Conservation (phyloP, 1,284 basidiomycete genomes). For the Ceratobasidium sp. region DNA sequence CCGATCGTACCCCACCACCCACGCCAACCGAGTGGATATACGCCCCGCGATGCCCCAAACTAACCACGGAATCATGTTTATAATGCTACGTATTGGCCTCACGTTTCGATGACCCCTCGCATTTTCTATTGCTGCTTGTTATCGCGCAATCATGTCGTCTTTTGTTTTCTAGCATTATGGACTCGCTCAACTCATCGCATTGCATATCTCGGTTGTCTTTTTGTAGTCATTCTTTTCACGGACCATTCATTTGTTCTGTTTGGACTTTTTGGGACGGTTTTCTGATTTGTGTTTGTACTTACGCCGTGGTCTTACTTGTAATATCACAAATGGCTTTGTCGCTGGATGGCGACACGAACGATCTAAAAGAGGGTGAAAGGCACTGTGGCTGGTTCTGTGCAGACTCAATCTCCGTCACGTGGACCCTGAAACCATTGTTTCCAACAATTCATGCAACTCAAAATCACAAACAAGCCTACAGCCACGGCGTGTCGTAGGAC, state of each 20-base stretch:
- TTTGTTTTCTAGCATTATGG: not conserved
- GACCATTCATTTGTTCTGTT: not conserved
- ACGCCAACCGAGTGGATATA: constrained; percentile 13
- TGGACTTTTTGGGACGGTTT: not conserved
- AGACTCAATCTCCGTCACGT: too few relatives aligned
- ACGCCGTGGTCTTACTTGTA: not conserved
- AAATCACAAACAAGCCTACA: too few relatives aligned
- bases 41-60: constrained; percentile 32
- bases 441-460: too few relatives aligned
- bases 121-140: constrained; percentile 12
- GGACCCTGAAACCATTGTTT: too few relatives aligned
- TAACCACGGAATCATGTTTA: not conserved
- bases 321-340: not conserved
- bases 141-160: not conserved
- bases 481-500: too few relatives aligned
- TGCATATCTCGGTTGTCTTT: constrained; percentile 7
- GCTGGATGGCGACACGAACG: too few relatives aligned
- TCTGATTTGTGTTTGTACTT: constrained; percentile 1
- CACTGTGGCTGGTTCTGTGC: too few relatives aligned
- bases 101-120: not conserved
- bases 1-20: not conserved
- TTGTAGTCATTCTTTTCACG: constrained; percentile 1
- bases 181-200: constrained; percentile 11
- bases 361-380: too few relatives aligned
- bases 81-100: not conserved